phyloP scores from a whole-genome alignment of 345 rosid species.

The Clausena lansium region DNA sequence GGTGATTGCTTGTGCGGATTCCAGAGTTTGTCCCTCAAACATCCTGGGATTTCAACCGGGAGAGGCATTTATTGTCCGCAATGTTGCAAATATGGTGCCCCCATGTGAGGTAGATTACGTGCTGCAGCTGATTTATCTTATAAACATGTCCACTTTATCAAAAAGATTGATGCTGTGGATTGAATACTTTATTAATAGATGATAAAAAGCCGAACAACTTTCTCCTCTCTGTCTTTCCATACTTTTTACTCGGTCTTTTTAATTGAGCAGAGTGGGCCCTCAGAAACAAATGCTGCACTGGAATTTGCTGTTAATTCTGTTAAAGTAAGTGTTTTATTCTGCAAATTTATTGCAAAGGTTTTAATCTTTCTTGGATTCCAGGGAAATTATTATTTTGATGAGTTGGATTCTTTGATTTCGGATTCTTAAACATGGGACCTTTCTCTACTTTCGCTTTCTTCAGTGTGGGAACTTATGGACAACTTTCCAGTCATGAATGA shows the following conservation, averaged over 20 bases:
- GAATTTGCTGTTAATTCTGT: constrained; percentile 90
- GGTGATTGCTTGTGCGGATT: constrained; percentile 98
- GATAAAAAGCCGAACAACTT: neutral
- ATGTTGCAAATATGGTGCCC: constrained; percentile 91
- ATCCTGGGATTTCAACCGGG: constrained; percentile 94
- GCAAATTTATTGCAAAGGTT: neutral
- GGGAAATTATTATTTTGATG: neutral
- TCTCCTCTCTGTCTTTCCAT: neutral
- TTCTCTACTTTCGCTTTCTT: neutral
- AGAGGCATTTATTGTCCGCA: constrained; percentile 89
- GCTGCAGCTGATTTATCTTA: neutral
- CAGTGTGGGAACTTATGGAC: neutral
- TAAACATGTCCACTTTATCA: neutral
- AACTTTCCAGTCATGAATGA: neutral
- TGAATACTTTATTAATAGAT: neutral
- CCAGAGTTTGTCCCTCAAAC: constrained; percentile 93
- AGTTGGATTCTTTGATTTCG: neutral
- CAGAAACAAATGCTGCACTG: constrained; percentile 92
- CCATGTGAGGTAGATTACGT: constrained; percentile 59
- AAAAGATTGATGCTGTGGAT: neutral
- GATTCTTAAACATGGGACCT: neutral
- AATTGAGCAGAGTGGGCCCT: constrained; percentile 44
- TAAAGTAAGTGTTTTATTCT: constrained; percentile 43
- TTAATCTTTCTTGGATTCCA: neutral
- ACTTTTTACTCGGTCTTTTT: constrained; percentile 10